Percentiles rank a stretch among this genome's conserved stretches.
phyloP scores from a whole-genome alignment of 345 rosid species.

The Kernera saxatilis region DNA sequence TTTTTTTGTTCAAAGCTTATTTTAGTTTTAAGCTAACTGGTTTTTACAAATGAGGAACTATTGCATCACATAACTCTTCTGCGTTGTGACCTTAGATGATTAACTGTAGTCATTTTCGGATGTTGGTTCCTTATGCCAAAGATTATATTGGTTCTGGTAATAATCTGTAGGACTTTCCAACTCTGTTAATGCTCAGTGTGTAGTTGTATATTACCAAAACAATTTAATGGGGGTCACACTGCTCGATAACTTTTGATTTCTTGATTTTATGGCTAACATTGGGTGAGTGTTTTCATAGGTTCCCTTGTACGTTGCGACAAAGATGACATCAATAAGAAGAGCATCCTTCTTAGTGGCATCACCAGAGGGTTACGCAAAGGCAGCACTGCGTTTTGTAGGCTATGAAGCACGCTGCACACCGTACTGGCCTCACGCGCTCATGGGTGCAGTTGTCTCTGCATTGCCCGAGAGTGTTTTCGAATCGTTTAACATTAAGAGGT shows the following conservation, averaged over 20 bases:
- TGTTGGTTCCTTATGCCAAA: neutral
- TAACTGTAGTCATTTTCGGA: neutral
- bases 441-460: conserved; percentile 45
- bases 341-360: conserved; percentile 80
- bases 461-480: conserved; percentile 53
- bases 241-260: neutral
- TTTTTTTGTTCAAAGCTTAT: neutral
- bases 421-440: conserved; percentile 73
- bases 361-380: conserved; percentile 57
- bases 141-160: neutral
- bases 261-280: conserved; percentile 5
- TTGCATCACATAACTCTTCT: neutral
- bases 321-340: conserved; percentile 67
- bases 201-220: conserved; percentile 8
- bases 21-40: neutral
- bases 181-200: neutral
- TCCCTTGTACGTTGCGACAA: conserved; percentile 79
- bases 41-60: neutral
- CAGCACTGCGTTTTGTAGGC: conserved; percentile 59
- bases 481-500: conserved; percentile 42
- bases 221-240: neutral
- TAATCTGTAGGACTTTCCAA: neutral
- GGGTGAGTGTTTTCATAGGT: conserved; percentile 36
- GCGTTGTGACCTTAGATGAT: neutral
- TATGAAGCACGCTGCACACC: conserved; percentile 74